Evolutionary conservation across 1,284 basidiomycete species (phyloP).

Genomic region (Sanghuangporus sanghuang): DNA sequence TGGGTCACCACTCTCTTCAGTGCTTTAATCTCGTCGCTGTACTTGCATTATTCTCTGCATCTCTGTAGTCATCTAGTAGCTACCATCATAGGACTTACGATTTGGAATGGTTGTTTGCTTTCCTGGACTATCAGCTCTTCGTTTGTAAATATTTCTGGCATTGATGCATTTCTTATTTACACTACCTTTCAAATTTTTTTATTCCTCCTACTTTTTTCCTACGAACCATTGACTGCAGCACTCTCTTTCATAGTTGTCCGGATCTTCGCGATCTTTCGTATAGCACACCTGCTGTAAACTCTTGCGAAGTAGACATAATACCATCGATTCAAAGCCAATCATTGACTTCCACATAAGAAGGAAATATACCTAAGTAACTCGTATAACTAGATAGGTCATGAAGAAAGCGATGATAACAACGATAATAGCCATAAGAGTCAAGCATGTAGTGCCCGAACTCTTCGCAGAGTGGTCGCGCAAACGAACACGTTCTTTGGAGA

Average conservation of each 20-base stretch:
- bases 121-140: neutral
- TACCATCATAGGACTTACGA: neutral
- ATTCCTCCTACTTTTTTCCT: neutral
- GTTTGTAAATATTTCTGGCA: neutral
- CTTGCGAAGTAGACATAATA: neutral
- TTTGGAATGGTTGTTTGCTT: neutral
- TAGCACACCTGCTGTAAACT: neutral
- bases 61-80: neutral
- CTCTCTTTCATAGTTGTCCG: neutral
- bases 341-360: neutral
- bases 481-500: conserved; percentile 60
- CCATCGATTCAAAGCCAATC: neutral
- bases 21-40: neutral
- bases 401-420: conserved; percentile 61
- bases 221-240: neutral
- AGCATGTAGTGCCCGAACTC: conserved; percentile 67
- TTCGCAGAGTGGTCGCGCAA: conserved; percentile 61
- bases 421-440: conserved; percentile 56
- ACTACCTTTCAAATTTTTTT: neutral
- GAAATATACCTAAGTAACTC: conserved; percentile 39
- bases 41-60: neutral
- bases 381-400: conserved; percentile 67
- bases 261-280: neutral
- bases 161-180: conserved; percentile 8
- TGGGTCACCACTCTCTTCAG: neutral